Conservation (phyloP, 768 basidiomycete genomes). For the Tephrocybe sp. region DNA sequence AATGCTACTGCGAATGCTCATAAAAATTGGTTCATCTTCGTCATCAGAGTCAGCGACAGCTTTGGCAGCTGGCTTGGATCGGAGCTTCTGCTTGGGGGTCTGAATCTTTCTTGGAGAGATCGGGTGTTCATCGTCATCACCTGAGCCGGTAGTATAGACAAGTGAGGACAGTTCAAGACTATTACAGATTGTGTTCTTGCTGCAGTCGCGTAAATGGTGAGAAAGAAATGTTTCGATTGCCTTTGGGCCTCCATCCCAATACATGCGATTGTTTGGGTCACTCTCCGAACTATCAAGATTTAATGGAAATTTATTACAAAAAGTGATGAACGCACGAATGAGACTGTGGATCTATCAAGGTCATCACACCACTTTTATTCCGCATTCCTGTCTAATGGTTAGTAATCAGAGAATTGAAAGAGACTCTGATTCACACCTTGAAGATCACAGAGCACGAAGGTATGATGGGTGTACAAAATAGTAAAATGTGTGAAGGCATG, state of each 20-base stretch:
- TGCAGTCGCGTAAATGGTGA: slow-evolving; percentile 6
- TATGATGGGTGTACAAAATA: slow-evolving; percentile 1
- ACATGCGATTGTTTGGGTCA: neutral
- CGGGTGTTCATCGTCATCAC: neutral
- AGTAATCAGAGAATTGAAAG: neutral
- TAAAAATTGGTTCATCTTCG: too few species aligned
- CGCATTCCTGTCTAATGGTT: slow-evolving; percentile 1
- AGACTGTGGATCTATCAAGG: slow-evolving; percentile 12
- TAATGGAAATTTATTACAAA: neutral
- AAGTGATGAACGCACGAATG: neutral
- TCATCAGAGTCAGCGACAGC: too few species aligned
- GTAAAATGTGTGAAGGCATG: slow-evolving; percentile 22
- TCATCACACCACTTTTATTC: slow-evolving; percentile 4
- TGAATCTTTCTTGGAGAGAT: too few species aligned
- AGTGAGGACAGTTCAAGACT: neutral
- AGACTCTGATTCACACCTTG: neutral
- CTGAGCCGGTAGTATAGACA: neutral
- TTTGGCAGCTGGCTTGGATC: too few species aligned
- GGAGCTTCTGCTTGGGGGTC: too few species aligned
- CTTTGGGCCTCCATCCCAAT: slow-evolving; percentile 9
- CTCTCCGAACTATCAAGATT: neutral
- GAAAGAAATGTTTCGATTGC: slow-evolving; percentile 2
- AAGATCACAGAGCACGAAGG: slow-evolving; percentile 12
- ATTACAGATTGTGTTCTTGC: neutral
- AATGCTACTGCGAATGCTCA: too few species aligned